Evolutionary conservation across 2,329 filamentous ascomycete species (phyloP).

Genomic region (Phialocephala subalpina): DNA sequence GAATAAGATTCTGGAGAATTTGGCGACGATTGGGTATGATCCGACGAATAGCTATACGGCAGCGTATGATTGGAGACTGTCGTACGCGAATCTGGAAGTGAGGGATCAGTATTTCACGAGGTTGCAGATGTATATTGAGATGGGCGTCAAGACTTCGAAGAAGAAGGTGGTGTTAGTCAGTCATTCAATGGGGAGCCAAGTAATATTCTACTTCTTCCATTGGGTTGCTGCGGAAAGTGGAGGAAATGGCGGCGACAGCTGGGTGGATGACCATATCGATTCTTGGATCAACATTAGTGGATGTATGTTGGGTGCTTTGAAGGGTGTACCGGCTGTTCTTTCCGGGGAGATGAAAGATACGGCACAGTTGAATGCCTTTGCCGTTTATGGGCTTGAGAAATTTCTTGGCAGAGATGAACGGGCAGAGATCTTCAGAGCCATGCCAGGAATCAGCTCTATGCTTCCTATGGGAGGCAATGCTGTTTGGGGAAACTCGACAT

Average conservation of each 20-base stretch:
- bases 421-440: conserved; percentile 92
- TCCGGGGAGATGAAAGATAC: conserved; percentile 99
- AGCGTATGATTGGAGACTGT: conserved; percentile 90
- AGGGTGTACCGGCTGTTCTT: conserved; percentile 87
- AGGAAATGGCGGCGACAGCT: conserved; percentile 82
- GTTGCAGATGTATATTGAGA: conserved; percentile 89
- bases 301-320: conserved; percentile 95
- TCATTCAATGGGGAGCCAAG: conserved; percentile 98
- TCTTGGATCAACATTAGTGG: conserved; percentile 99
- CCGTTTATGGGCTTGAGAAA: conserved; percentile 95
- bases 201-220: conserved; percentile 81
- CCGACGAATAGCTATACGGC: conserved; percentile 77
- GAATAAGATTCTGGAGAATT: conserved; percentile 98
- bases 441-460: conserved; percentile 98
- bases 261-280: conserved; percentile 91
- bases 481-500: conserved; percentile 90
- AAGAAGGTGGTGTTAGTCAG: conserved; percentile 88
- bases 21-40: conserved; percentile 95
- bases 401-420: conserved; percentile 91
- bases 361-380: conserved; percentile 93
- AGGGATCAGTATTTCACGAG: conserved; percentile 94
- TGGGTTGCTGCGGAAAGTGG: conserved; percentile 82
- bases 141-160: conserved; percentile 74
- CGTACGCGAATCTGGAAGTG: conserved; percentile 87
- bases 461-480: conserved; percentile 91